A percentile compares a stretch with the other conserved stretches of the same genome.
phyloP scores from a whole-genome alignment of 176 grass and related monocot species.

The Dendrocalamus sinicus region DNA sequence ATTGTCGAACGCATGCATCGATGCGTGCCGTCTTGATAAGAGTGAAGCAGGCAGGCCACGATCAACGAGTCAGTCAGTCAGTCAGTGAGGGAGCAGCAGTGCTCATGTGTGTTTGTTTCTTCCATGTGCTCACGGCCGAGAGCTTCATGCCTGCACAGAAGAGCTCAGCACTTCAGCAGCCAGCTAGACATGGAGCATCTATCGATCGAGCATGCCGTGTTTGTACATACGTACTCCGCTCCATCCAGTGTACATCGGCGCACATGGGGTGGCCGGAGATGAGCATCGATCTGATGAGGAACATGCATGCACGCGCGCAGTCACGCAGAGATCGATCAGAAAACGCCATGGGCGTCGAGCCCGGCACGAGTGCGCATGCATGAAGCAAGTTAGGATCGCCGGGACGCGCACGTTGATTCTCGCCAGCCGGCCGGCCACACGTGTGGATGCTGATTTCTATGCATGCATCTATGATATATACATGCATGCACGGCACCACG shows the following conservation, averaged over 20 bases:
- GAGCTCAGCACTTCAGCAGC: neutral
- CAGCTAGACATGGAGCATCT: neutral
- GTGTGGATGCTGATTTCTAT: no score
- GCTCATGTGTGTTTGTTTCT: neutral
- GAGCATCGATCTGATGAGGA: neutral
- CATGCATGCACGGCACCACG: neutral
- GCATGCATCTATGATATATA: no score
- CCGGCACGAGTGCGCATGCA: neutral
- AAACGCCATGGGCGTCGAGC: neutral
- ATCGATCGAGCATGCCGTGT: neutral
- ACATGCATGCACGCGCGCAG: neutral
- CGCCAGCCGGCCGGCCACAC: no score
- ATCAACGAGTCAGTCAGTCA: neutral
- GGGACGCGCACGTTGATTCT: no score
- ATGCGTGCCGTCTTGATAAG: neutral
- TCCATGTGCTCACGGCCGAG: neutral
- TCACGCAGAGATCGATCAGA: neutral
- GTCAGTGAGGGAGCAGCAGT: neutral
- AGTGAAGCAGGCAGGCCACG: neutral
- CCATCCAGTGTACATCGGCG: neutral
- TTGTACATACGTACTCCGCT: neutral
- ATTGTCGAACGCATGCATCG: neutral
- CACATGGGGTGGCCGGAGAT: neutral
- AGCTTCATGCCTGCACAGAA: neutral
- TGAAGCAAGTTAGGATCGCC: no score